Base-by-base conservation (phyloP, 1,139 yeast genomes). In the Saccharomyces pastorianus region DNA sequence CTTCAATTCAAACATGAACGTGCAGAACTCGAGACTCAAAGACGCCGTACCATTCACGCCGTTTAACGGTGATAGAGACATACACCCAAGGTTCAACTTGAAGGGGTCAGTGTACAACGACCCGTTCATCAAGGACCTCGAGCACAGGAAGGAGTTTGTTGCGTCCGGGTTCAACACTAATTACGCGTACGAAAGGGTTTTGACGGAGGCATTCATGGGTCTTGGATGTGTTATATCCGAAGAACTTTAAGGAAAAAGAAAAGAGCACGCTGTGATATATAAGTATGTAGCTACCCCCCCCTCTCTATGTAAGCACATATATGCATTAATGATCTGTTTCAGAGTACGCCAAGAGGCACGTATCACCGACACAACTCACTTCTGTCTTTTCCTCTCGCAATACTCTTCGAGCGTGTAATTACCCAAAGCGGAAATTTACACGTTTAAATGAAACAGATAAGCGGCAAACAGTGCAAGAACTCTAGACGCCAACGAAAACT, bases 141-240 rank as follows among this genome's bases (percentile, higher is more conserved):
- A 81, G 41, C 77, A 75, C 50, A 85, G 85, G 66, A 80, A 81
- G 55, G 89, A 85, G 59, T 89, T 78, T 65, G 76, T 80, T 62
- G 98, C 96, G 1, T 84, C 95, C 20, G 99, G 99, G 1, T 90
- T 91, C 80, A 79, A 84, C 59, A 73, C 87, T 41, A 80, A 81
- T 51, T 75, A 74, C 32, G 91, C 88, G 14, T 88, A 84, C 65
- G 83, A 83, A 61, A 80, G 95, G 62, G 85, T 95, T 5, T 73
- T 93, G 53, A 88, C 87, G 57, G 95, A 87, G 61, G 97, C 98
- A 9, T 91, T 91, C 64, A 81, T 84, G 73, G 97, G 98, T 0
- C 74, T 93, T 56, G 93, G 89, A 23, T 89, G 96, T 69, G 77
- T 84, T 56, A 79, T 93, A 47, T 84, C 82, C 53, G 76, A 75